Evolutionary conservation across 345 rosid species (phyloP).

Genomic region (Eucalyptus melliodora): DNA sequence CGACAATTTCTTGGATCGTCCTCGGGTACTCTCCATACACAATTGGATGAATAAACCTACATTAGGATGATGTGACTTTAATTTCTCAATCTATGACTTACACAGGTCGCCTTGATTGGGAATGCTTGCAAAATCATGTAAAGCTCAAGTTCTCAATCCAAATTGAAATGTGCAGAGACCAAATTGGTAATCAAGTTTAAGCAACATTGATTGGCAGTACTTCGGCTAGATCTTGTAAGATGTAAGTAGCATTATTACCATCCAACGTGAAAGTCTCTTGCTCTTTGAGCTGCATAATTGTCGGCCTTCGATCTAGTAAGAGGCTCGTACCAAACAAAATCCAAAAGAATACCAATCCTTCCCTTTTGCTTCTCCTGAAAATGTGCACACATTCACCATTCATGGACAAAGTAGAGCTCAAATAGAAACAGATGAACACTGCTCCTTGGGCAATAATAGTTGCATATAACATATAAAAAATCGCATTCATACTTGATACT

Average conservation of each 20-base stretch:
- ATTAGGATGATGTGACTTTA: not conserved
- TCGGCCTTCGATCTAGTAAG: constrained; percentile 83
- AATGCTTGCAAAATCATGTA: not conserved
- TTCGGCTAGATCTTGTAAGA: not conserved
- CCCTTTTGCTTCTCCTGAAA: constrained; percentile 72
- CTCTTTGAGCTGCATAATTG: constrained; percentile 86
- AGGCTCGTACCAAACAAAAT: constrained; percentile 95
- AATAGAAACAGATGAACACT: not conserved
- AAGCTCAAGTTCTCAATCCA: not conserved
- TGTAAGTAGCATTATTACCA: constrained; percentile 31
- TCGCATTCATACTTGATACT: constrained; percentile 43
- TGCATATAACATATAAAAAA: not conserved
- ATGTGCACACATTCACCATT: not conserved
- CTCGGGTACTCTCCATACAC: constrained; percentile 87
- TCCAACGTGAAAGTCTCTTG: constrained; percentile 91
- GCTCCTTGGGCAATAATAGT: not conserved
- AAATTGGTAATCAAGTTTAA: not conserved
- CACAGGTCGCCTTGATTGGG: not conserved
- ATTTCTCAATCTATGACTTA: not conserved
- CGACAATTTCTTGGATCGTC: constrained; percentile 73
- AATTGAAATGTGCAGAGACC: not conserved
- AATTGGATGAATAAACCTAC: constrained; percentile 89
- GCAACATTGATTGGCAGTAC: not conserved
- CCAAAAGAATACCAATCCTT: constrained; percentile 77
- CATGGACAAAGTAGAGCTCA: not conserved